Base-by-base conservation (phyloP, 495 filamentous ascomycete genomes). In the Arthonia radiata region DNA sequence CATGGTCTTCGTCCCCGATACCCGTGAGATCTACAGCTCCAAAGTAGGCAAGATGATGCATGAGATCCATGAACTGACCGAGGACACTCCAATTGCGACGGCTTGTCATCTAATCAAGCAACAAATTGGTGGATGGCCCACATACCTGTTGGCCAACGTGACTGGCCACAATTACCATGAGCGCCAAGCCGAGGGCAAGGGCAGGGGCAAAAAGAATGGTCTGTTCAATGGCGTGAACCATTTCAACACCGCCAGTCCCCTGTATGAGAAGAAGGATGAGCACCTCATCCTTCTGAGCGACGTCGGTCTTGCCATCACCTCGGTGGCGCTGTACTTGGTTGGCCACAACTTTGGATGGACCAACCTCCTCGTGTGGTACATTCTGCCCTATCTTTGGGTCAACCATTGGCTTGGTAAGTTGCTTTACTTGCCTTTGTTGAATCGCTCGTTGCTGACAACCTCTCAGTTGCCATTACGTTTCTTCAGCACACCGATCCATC, bases 1-100 rank as follows among this genome's bases (percentile, higher is more conserved):
- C 52, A 93, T 93, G 80, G 86, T 93, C 32, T 92, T 92, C 53
- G 59, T 91, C 2, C 86, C 86, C 18, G 77, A 73, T 56, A 80
- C 76, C 31, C 66, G 80, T 18, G 61, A 78, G 26, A 46, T 70
- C 44, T 75, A 71, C 37, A 75, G 76, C 17, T 62, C 56, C 26
- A 66, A 67, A 24, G 35, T 78, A 31, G 77, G 77, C 38, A 58
- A 55, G 33, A 35, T 77, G 29, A 52, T 61, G 28, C 72, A 91
- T 44, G 77, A 93, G 46, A 48, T 97, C 27, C 45, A 60, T 24
- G 86, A 97, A 53, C 58, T 93, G 29, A 66, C 70, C 36, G 86
- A 97, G 66, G 86, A 97, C 55, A 89, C 83, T 5, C 86, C 86
- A 25, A 73, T 91, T 39, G 59, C 60, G 32, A 92, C 80, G 29